Evolutionary conservation across 1,284 basidiomycete species (phyloP).

Genomic region (Trichosporon asahii): DNA sequence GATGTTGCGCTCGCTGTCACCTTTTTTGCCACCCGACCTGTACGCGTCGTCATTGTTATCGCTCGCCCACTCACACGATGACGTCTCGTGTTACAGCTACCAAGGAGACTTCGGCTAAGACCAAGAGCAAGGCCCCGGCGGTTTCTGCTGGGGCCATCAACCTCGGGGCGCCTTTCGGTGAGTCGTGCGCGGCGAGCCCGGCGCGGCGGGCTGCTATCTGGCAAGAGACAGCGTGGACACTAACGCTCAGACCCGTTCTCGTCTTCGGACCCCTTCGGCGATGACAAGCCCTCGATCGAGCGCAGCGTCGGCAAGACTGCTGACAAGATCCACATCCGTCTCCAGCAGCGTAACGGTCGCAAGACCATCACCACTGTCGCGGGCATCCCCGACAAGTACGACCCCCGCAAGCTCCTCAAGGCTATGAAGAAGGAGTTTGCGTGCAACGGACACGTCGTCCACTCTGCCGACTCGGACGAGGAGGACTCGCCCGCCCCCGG

Average conservation of each 20-base stretch:
- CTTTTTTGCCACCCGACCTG: background rate
- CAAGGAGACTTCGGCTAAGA: conserved; percentile 53
- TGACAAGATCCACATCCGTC: conserved; percentile 91
- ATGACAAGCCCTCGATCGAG: conserved; percentile 54
- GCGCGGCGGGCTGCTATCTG: too few species aligned
- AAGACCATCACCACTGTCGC: conserved; percentile 99
- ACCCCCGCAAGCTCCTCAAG: conserved; percentile 96
- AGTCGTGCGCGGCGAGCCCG: conserved; percentile 17
- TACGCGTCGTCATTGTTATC: conserved; percentile 12
- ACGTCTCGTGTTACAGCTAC: conserved; percentile 20
- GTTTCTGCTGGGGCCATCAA: conserved; percentile 55
- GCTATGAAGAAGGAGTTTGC: conserved; percentile 99
- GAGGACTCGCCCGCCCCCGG: conserved; percentile 44
- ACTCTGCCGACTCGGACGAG: conserved; percentile 47
- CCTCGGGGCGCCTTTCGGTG: conserved; percentile 54
- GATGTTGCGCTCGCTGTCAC: background rate
- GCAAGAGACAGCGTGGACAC: background rate
- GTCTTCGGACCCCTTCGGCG: conserved; percentile 67
- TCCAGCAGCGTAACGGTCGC: conserved; percentile 98
- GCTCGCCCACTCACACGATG: conserved; percentile 6
- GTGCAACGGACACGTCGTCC: conserved; percentile 94
- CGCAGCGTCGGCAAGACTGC: conserved; percentile 72
- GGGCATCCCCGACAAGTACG: conserved; percentile 93
- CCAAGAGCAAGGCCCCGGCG: conserved; percentile 40
- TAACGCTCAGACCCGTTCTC: conserved; percentile 74